Conservation (phyloP, 75 land plant species). For the Pinus taeda region DNA sequence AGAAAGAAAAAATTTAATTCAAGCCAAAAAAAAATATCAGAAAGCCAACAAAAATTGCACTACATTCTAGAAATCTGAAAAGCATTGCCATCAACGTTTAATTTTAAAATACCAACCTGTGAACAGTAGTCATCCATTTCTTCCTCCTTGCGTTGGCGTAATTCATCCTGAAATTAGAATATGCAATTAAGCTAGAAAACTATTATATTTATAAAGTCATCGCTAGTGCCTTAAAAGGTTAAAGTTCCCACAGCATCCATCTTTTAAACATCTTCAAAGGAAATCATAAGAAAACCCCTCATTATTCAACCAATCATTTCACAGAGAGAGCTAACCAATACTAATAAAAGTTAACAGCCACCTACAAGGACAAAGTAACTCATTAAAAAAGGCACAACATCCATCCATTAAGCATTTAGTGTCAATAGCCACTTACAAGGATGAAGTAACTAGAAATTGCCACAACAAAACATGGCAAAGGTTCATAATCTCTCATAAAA, state of each 20-base stretch:
- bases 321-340: neutral
- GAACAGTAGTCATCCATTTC: slow-evolving; percentile 98
- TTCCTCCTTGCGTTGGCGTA: slow-evolving; percentile 88
- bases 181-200: slow-evolving; percentile 2
- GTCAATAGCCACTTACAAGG: no score
- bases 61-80: neutral
- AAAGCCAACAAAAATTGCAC: neutral
- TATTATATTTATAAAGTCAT: neutral
- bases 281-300: no score
- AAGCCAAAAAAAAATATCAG: neutral
- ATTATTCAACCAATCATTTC: neutral
- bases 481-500: no score
- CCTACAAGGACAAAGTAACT: no score
- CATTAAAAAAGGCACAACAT: no score
- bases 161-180: slow-evolving; percentile 66
- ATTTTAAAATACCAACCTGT: slow-evolving; percentile 48
- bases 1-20: neutral
- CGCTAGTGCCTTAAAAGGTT: neutral
- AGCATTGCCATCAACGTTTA: neutral
- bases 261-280: no score
- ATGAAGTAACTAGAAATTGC: no score
- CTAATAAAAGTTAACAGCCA: neutral
- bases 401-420: no score
- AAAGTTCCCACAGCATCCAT: no score
- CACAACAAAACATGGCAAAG: no score